Base-by-base conservation (phyloP, 441 rosid genomes). In the Erodium moschatum region DNA sequence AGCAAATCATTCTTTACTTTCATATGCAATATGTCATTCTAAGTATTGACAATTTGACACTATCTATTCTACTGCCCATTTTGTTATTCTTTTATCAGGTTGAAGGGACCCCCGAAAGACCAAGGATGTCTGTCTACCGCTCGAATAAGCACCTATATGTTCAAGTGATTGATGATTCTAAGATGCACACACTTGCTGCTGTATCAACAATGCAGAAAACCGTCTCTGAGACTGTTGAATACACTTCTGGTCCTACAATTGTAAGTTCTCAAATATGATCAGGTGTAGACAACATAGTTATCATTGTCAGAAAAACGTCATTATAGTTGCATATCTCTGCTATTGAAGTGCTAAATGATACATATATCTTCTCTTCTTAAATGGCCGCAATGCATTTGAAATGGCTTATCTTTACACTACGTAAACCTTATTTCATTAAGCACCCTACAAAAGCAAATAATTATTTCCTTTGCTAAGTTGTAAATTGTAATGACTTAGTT, bases 141-240 rank as follows among this genome's bases (percentile, higher is more conserved):
- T 93, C 97, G 72, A 93, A 89, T 90, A 91, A 89, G 81, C 95
- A 89, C 81, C 80, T 94, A 15, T 89, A 88, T 69, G 96, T 81
- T 50, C 98, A 94, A 79, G 96, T 94, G 80, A 88, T 94, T 70
- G 98, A 94, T 79, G 98, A 94, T 79, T 81, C 90, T 0, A 91
- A 91, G 87, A 94, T 91, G 97, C 98, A 91, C 79, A 93, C 98
- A 0, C 87, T 93, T 69, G 96, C 97, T 71, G 83, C 96, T 0
- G 97, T 90, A 31, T 91, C 97, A 46, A 91, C 98, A 5, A 84
- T 81, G 85, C 96, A 89, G 85, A 89, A 87, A 71, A 81, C 86
- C 12, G 65, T 91, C 74, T 80, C 85, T 1, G 86, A 88, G 73
- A 90, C 84, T 68, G 75, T 88, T 3, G 71, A 88, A 75, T 87